Evolutionary conservation across 192 early-diverging fungal genomes (phyloP).

Genomic region (Gryganskiella cystojenkinii): DNA sequence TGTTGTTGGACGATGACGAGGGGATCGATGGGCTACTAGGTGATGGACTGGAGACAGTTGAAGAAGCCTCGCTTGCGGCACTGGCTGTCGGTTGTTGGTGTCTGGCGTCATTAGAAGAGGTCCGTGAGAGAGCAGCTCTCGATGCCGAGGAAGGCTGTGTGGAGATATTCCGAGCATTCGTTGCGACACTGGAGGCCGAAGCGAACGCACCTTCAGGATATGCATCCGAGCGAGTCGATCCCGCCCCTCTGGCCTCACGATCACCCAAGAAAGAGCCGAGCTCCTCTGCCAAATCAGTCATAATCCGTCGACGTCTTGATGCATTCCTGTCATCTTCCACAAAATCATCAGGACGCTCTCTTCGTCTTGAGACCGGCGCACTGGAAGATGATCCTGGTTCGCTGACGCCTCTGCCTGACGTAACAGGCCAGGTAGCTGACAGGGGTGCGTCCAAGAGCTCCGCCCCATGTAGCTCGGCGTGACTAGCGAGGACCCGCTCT

Average conservation of each 20-base stretch:
- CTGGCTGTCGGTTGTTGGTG: slow-evolving; percentile 3
- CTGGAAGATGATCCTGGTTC: too few species aligned
- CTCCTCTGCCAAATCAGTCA: neutral
- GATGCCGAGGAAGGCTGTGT: neutral
- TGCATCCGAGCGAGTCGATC: too few species aligned
- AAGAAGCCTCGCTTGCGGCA: neutral
- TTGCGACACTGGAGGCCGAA: too few species aligned
- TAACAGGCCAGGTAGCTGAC: too few species aligned
- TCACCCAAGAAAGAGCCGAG: neutral
- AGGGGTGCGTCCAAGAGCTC: too few species aligned
- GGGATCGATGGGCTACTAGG: slow-evolving; percentile 41
- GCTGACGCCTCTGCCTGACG: too few species aligned
- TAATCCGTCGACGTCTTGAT: slow-evolving; percentile 19
- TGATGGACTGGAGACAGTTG: slow-evolving; percentile 32
- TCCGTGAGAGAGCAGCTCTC: slow-evolving; percentile 3
- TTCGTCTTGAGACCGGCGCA: slow-evolving; percentile 1
- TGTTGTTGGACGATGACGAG: slow-evolving; percentile 8
- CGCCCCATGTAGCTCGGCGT: too few species aligned
- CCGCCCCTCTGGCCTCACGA: too few species aligned
- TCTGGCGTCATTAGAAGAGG: slow-evolving; percentile 21
- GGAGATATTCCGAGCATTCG: neutral
- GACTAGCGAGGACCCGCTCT: neutral
- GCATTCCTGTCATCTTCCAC: slow-evolving; percentile 5
- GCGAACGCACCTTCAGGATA: too few species aligned
- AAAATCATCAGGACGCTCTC: slow-evolving; percentile 43